phyloP scores from a whole-genome alignment of 352 stramenopile genomes.

The Pythium utonaiense region DNA sequence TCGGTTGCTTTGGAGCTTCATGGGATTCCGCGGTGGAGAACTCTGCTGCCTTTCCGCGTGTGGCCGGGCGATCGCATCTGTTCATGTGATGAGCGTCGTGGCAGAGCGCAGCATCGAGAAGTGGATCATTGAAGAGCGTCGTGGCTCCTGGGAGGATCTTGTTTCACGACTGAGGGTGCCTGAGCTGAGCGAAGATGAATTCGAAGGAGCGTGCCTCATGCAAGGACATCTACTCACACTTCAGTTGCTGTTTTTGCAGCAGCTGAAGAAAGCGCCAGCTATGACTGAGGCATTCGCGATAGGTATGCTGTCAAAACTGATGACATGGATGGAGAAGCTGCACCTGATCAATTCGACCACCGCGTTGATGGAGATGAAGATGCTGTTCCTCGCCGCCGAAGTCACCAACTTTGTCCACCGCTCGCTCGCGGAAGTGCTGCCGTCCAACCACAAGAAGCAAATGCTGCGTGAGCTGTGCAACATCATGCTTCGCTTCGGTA shows the following conservation, averaged over 20 bases:
- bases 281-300: conserved; percentile 69
- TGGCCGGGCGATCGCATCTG: conserved; percentile 71
- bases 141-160: conserved; percentile 56
- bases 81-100: conserved; percentile 80
- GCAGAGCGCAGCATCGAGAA: conserved; percentile 82
- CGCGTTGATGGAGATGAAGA: conserved; percentile 73
- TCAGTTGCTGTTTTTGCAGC: conserved; percentile 75
- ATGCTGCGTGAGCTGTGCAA: conserved; percentile 67
- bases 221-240: conserved; percentile 77
- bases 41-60: conserved; percentile 65
- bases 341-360: conserved; percentile 33
- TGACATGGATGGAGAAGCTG: conserved; percentile 71
- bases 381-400: conserved; percentile 76
- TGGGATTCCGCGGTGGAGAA: conserved; percentile 77
- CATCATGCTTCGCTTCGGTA: conserved; percentile 55
- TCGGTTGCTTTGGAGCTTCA: conserved; percentile 75
- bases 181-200: conserved; percentile 79
- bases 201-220: conserved; percentile 65
- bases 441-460: conserved; percentile 68
- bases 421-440: conserved; percentile 52
- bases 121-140: conserved; percentile 79
- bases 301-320: conserved; percentile 64
- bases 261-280: conserved; percentile 50
- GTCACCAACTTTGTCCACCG: conserved; percentile 71
- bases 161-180: conserved; percentile 61